A percentile compares a stretch with the other conserved stretches of the same genome.
phyloP scores from a whole-genome alignment of 2,329 filamentous ascomycete species.

The Fusarium floridanum region DNA sequence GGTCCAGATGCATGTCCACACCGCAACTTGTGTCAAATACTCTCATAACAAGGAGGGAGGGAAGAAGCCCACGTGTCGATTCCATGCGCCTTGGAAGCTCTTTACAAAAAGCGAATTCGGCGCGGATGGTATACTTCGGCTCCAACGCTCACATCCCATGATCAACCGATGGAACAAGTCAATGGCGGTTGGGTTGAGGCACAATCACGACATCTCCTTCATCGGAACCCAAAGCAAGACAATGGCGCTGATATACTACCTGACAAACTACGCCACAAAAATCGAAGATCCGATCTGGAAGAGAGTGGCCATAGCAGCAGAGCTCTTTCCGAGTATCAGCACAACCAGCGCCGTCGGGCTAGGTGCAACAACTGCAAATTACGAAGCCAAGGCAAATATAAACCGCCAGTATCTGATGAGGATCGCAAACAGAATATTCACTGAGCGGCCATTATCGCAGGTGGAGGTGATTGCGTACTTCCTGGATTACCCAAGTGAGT shows the following conservation, averaged over 20 bases:
- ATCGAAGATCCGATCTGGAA: slow-evolving; percentile 15
- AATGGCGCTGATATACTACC: slow-evolving; percentile 9
- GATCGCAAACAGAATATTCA: slow-evolving; percentile 8
- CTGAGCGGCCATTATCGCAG: neutral
- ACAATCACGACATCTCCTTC: slow-evolving; percentile 19
- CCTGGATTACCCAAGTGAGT: neutral
- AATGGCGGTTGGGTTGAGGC: neutral
- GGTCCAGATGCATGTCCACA: slow-evolving; percentile 6
- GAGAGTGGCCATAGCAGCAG: slow-evolving; percentile 1
- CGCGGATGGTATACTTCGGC: slow-evolving; percentile 1
- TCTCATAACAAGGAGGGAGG: neutral
- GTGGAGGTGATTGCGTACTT: slow-evolving; percentile 2
- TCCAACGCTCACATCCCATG: neutral
- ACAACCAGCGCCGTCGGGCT: neutral
- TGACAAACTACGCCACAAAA: slow-evolving; percentile 14
- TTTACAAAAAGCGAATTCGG: slow-evolving; percentile 2
- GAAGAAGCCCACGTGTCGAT: neutral
- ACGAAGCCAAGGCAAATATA: slow-evolving; percentile 3
- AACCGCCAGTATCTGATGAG: slow-evolving; percentile 8
- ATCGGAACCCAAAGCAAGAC: slow-evolving; percentile 15
- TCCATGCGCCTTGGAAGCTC: slow-evolving; percentile 11
- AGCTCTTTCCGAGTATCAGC: neutral
- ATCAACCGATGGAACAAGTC: slow-evolving; percentile 10
- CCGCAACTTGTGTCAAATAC: slow-evolving; percentile 12
- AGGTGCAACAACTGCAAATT: neutral